Base-by-base conservation (phyloP, 805 yeast species). In the Limtongia smithiae region DNA sequence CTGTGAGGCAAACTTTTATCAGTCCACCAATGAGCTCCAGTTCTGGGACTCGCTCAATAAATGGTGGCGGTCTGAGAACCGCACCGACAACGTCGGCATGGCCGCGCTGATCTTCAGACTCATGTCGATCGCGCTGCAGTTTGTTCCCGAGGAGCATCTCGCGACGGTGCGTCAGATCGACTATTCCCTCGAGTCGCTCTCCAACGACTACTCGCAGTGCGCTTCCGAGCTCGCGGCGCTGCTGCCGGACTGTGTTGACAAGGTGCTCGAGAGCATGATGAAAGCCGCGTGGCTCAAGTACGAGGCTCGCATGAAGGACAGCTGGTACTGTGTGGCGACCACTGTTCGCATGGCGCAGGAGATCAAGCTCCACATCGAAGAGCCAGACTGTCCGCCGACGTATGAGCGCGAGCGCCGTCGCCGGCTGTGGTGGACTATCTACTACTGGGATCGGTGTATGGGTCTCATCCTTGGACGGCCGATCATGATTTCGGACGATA, bases 311-410 rank as follows among this genome's bases (percentile, higher is more conserved):
- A 50, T 51, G 54, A 54, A 51, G 20, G 55, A 54, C 14, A 36
- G 47, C 42, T 54, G 58, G 58, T 54, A 54, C 34, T 39, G 46
- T 18, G 27, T 50, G 31, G 58, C 52, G n/a, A 51, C 50, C 28
- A 44, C 56, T 15, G 37, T 51, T 14, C 55, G 55, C 14, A 46
- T 50, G 48, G 58, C 58, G 4, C 58, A 54, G 30, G 58, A 54
- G 38, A 51, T 54, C 22, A 42, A 47, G 32, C 45, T 54, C 21
- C 57, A 54, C 41, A 35, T 47, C 11, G 58, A 54, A 35, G 58
- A 51, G 28, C 41, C 41, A n/a, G 47, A 47, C 31, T 20, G 44
- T 20, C 52, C 51, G 17, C 43, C 48, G 7, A 34, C 57, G 33
- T 54, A 41, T 34, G 58, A 54, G 28, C 54, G 58, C 18, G 58